Conservation (phyloP, 1,284 basidiomycete genomes). For the Cutaneotrichosporon cyanovorans region DNA sequence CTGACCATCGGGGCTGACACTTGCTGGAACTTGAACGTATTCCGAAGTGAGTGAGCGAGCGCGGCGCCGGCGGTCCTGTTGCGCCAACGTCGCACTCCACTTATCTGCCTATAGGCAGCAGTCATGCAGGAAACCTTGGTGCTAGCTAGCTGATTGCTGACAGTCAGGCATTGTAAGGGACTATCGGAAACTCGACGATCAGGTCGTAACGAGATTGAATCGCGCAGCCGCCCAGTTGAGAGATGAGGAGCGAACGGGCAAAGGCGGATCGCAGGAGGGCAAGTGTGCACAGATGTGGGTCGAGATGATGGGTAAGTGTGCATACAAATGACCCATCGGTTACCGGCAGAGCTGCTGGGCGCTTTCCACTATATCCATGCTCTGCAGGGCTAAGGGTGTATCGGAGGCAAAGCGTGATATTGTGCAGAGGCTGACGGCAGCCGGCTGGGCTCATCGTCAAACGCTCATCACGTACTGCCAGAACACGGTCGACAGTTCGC, state of each 20-base stretch:
- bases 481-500: constrained; percentile 59
- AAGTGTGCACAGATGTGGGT: constrained; percentile 73
- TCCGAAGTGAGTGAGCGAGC: constrained; percentile 59
- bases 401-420: neutral
- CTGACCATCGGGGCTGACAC: constrained; percentile 46
- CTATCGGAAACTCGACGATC: constrained; percentile 75
- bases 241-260: constrained; percentile 49
- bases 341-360: neutral
- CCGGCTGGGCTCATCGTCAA: constrained; percentile 73
- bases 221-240: constrained; percentile 70
- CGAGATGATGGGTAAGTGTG: constrained; percentile 67
- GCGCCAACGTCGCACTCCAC: neutral
- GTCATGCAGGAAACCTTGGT: too few species aligned
- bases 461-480: constrained; percentile 74
- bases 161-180: constrained; percentile 68
- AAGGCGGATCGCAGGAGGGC: constrained; percentile 46
- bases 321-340: neutral
- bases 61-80: neutral
- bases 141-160: neutral
- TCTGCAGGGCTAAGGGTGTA: neutral
- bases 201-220: constrained; percentile 72
- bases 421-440: constrained; percentile 43
- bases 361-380: neutral
- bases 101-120: too few species aligned
- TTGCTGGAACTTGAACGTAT: constrained; percentile 69